phyloP scores from a whole-genome alignment of 768 basidiomycete genomes.

The Podaxis carcinomalis region DNA sequence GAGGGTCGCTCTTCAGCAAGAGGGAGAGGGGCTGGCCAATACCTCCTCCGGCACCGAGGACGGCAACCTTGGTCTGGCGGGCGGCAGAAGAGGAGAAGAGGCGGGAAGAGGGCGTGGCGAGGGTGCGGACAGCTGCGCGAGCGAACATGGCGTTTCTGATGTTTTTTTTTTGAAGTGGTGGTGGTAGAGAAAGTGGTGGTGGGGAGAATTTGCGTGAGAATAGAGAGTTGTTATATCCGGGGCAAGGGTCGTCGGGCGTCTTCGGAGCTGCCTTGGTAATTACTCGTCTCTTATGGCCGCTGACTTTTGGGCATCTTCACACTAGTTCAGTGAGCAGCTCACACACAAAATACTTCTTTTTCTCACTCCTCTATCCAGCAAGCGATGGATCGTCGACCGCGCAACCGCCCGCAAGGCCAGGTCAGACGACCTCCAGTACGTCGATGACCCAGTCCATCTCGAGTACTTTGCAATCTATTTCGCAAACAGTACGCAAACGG shows the following conservation, averaged over 20 bases:
- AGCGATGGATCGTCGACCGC: constrained; percentile 88
- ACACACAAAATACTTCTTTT: neutral
- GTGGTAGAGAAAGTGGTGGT: constrained; percentile 18
- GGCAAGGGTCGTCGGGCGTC: neutral
- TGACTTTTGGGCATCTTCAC: constrained; percentile 16
- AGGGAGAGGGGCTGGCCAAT: constrained; percentile 97
- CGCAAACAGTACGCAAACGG: constrained; percentile 40
- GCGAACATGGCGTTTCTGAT: constrained; percentile 43
- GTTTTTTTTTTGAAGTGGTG: constrained; percentile 3
- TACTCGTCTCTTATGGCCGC: constrained; percentile 12
- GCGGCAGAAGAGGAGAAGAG: constrained; percentile 73
- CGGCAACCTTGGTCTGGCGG: constrained; percentile 84
- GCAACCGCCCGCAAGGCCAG: constrained; percentile 72
- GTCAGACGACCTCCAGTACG: constrained; percentile 71
- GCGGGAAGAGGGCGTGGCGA: constrained; percentile 51
- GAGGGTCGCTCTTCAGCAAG: constrained; percentile 88
- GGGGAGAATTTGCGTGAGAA: constrained; percentile 10
- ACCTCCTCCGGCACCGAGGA: constrained; percentile 97
- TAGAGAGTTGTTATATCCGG: neutral
- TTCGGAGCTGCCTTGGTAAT: neutral
- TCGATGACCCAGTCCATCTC: constrained; percentile 72
- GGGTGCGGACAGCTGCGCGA: constrained; percentile 55
- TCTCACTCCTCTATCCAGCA: constrained; percentile 44
- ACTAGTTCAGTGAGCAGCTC: constrained; percentile 8
- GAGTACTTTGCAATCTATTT: constrained; percentile 87